These are phyloP conservation scores for Trypanosoma lewisi DNA, from an alignment of 208 protist species.

Conservation along the genomic window DNA sequence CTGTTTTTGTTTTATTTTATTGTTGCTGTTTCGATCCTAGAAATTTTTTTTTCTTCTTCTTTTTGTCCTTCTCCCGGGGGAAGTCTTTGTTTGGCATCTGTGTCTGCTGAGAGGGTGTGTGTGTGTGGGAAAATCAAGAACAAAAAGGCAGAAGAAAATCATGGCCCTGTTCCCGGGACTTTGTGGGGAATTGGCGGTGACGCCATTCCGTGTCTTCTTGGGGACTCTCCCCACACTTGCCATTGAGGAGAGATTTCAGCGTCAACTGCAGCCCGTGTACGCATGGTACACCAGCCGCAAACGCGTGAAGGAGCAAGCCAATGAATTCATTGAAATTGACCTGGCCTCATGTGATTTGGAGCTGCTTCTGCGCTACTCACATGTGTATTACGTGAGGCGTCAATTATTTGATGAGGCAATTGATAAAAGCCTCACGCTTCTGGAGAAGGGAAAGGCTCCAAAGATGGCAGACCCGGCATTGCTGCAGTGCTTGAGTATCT, in stretches of 20 bases:
- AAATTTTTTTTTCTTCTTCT: too few relatives aligned
- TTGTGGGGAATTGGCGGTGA: slow-evolving; percentile 64
- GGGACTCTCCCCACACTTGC: slow-evolving; percentile 65
- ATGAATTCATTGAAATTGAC: slow-evolving; percentile 88
- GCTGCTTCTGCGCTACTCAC: slow-evolving; percentile 81
- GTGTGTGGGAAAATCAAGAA: too few relatives aligned
- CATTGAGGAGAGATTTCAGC: slow-evolving; percentile 75
- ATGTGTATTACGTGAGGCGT: slow-evolving; percentile 81
- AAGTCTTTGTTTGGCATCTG: too few relatives aligned
- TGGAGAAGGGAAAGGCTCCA: slow-evolving; percentile 74
- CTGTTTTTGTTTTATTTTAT: too few relatives aligned
- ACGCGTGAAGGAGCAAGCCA: slow-evolving; percentile 86
- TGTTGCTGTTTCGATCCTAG: too few relatives aligned
- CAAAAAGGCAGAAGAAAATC: too few relatives aligned
- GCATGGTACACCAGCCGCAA: slow-evolving; percentile 84
- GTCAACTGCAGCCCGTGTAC: slow-evolving; percentile 79
- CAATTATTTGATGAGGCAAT: slow-evolving; percentile 77
- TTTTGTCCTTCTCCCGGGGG: too few relatives aligned
- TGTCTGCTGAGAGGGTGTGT: too few relatives aligned
- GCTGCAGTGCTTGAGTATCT: slow-evolving; percentile 51
- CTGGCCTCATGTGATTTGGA: slow-evolving; percentile 81
- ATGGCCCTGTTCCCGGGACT: slow-evolving; percentile 84
- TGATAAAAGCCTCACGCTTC: slow-evolving; percentile 72
- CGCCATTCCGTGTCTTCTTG: slow-evolving; percentile 77
- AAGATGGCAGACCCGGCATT: slow-evolving; percentile 57